Evolutionary conservation across 495 filamentous ascomycete genomes (phyloP).

Genomic region (Aspergillus funiculosus): DNA sequence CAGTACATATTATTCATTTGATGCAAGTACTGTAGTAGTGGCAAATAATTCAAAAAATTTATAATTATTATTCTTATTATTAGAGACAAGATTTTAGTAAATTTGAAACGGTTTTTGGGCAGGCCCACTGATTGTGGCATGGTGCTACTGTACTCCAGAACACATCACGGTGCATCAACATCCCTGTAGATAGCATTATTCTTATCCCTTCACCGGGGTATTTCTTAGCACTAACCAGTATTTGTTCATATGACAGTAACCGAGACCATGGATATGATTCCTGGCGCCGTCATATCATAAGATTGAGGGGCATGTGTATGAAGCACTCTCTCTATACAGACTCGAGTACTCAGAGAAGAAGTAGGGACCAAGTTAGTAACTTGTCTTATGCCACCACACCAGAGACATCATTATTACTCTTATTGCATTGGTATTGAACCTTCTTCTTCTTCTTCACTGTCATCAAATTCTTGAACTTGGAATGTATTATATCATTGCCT

Average conservation of each 20-base stretch:
- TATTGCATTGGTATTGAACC: no score
- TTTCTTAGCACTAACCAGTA: no score
- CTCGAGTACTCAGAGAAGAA: no score
- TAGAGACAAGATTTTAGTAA: constrained; percentile 1
- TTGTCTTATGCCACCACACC: constrained; percentile 11
- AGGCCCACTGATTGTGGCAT: constrained; percentile 12
- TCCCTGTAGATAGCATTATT: background rate
- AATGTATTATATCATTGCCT: no score
- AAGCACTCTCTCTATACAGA: no score
- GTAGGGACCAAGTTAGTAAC: no score
- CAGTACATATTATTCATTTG: background rate
- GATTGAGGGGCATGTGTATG: constrained; percentile 8
- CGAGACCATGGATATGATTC: background rate
- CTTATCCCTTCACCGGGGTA: background rate
- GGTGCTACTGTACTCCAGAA: constrained; percentile 6
- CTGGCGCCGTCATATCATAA: constrained; percentile 1
- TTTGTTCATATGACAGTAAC: constrained; percentile 10
- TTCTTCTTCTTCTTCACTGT: no score
- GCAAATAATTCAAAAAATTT: no score
- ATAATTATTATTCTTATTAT: no score
- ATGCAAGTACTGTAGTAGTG: background rate
- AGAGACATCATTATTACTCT: no score
- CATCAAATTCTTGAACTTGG: no score
- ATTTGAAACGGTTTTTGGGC: constrained; percentile 12
- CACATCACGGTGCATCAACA: constrained; percentile 5